These are phyloP conservation scores for Plasmodium gallinaceum DNA, from an alignment of 169 alveolate species.

Conservation along the genomic window DNA sequence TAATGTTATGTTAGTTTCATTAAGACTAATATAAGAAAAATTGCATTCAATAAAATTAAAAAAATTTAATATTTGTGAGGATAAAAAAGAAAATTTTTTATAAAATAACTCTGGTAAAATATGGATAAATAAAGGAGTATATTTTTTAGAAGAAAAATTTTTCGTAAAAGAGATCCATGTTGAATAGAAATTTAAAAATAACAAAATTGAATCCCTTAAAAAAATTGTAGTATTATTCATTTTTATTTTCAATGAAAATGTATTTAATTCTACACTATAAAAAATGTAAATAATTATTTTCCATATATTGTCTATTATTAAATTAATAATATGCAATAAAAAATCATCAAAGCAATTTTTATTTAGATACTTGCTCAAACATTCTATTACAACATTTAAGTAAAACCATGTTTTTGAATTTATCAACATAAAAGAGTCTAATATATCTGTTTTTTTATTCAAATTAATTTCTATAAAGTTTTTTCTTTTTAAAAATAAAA, in stretches of 20 bases:
- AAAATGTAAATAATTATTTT: slow-evolving; percentile 48
- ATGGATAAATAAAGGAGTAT: neutral
- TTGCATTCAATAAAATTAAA: slow-evolving; percentile 66
- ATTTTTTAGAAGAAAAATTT: slow-evolving; percentile 1
- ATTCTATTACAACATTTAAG: slow-evolving; percentile 29
- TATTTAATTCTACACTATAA: slow-evolving; percentile 45
- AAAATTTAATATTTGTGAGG: slow-evolving; percentile 34
- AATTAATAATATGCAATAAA: slow-evolving; percentile 32
- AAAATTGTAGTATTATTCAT: slow-evolving; percentile 30
- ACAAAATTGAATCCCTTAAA: slow-evolving; percentile 33
- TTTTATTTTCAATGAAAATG: slow-evolving; percentile 28
- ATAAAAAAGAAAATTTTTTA: slow-evolving; percentile 34
- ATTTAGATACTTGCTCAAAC: slow-evolving; percentile 27
- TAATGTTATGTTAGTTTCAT: slow-evolving; percentile 39
- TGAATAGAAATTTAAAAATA: slow-evolving; percentile 50
- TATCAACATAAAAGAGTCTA: slow-evolving; percentile 54
- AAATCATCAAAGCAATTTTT: neutral
- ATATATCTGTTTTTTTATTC: slow-evolving; percentile 22
- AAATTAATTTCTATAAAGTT: slow-evolving; percentile 16
- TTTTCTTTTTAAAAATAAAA: slow-evolving; percentile 65
- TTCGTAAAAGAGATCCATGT: slow-evolving; percentile 53
- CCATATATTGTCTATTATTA: slow-evolving; percentile 62
- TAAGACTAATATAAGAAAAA: slow-evolving; percentile 10
- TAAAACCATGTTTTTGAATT: slow-evolving; percentile 73
- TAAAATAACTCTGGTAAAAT: slow-evolving; percentile 64